A percentile compares a stretch with the other conserved stretches of the same genome.
Conservation (phyloP, 768 basidiomycete species). For the Chiua virens region DNA sequence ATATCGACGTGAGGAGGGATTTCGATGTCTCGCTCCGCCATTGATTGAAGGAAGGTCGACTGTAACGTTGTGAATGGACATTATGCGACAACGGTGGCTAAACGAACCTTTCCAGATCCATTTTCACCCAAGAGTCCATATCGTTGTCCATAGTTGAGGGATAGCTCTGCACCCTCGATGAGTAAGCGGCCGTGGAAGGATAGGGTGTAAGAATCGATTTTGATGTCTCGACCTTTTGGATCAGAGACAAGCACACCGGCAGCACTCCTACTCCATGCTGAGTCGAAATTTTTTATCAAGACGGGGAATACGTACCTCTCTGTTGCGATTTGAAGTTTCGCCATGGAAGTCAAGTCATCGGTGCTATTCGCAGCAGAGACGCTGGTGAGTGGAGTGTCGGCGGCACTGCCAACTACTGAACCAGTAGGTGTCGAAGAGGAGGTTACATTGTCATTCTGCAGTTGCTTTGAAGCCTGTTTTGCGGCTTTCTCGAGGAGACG, state of each 20-base stretch:
- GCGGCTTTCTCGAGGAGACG: slow-evolving; percentile 93
- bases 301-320: slow-evolving; percentile 60
- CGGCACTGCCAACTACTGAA: slow-evolving; percentile 61
- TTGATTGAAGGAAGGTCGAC: slow-evolving; percentile 96
- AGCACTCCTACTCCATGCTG: slow-evolving; percentile 60
- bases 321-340: slow-evolving; percentile 84
- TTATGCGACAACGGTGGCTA: slow-evolving; percentile 9
- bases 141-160: slow-evolving; percentile 86
- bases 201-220: slow-evolving; percentile 92
- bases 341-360: slow-evolving; percentile 85
- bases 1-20: slow-evolving; percentile 97
- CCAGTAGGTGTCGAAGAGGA: slow-evolving; percentile 63
- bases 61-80: slow-evolving; percentile 29
- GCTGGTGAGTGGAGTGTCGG: slow-evolving; percentile 81
- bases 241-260: slow-evolving; percentile 94
- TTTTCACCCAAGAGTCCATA: slow-evolving; percentile 98
- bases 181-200: slow-evolving; percentile 95
- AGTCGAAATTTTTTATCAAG: background rate
- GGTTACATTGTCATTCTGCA: slow-evolving; percentile 38
- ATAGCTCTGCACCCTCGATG: slow-evolving; percentile 62
- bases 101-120: slow-evolving; percentile 92
- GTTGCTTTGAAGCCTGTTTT: slow-evolving; percentile 65
- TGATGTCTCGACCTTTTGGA: slow-evolving; percentile 91
- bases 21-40: slow-evolving; percentile 92
- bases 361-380: slow-evolving; percentile 75